These are phyloP conservation scores for Ophiostoma ulmi DNA, from an alignment of 2,329 filamentous ascomycete species.

Conservation along the genomic window DNA sequence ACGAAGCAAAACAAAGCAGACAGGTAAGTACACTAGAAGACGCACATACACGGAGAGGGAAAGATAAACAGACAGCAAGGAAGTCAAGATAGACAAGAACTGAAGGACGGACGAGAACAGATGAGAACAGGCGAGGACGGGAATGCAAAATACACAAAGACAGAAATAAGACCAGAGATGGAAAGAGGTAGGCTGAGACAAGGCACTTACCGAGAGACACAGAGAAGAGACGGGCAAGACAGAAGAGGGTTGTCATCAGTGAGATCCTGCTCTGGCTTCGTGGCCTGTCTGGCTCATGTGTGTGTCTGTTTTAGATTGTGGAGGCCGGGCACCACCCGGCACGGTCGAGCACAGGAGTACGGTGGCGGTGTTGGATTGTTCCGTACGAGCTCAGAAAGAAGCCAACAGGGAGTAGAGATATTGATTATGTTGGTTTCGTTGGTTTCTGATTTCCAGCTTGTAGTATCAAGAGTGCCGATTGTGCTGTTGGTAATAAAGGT, in stretches of 20 bases:
- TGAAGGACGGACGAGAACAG: not conserved
- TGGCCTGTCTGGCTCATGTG: not conserved
- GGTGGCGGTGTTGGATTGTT: not conserved
- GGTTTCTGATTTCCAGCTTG: not conserved
- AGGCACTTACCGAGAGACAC: not conserved
- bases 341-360: conserved; percentile 10
- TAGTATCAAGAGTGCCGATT: not conserved
- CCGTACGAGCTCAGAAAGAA: not conserved
- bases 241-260: not conserved
- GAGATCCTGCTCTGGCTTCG: not conserved
- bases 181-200: not conserved
- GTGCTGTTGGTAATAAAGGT: not conserved
- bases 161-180: not conserved
- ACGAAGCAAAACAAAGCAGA: not conserved
- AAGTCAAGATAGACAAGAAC: not conserved
- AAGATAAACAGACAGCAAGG: not conserved
- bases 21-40: not conserved
- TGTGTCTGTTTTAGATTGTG: conserved; percentile 7
- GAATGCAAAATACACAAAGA: not conserved
- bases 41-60: not conserved
- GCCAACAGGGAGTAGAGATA: not conserved
- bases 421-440: not conserved
- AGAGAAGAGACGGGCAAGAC: not conserved
- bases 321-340: conserved; percentile 4
- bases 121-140: not conserved